Base-by-base conservation (phyloP, 768 basidiomycete genomes). In the Tylopilus plumbeoviolaceoides region DNA sequence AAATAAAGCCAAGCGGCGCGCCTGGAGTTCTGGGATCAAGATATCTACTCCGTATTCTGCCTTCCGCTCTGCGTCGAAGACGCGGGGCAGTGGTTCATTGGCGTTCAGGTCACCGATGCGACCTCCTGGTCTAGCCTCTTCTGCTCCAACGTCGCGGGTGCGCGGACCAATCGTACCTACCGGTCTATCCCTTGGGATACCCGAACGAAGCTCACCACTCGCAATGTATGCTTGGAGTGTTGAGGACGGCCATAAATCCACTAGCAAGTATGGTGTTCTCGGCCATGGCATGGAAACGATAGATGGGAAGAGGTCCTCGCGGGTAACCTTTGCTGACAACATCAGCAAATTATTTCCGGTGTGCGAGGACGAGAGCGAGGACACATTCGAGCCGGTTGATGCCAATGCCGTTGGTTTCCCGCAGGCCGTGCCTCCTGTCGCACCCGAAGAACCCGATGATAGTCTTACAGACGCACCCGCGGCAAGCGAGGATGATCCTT, bases 1-100 rank as follows among this genome's bases (percentile, higher is more conserved):
- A 63, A 73, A 80, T 38, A 78, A 78, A 56, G 78, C 80, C 31
- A 75, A 80, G 36, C 75, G 87, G 28, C 74, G 85, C 10, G 87
- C 87, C 7, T 89, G 87, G 87, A 73, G 80, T 49, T 80, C 80
- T 55, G 72, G 77, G 33, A 74, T 75, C 18, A 73, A 79, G 54
- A 62, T 75, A 45, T 68, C 70, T 46, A 62, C 66, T 1, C 62
- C 62, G 2, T 68, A 66, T 53, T 27, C 55, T 18, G n/a, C 43
- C 3, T 30, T 49, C 18, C 45, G 33, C 42, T 44, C 35, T 20
- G 15, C 38, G 1, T 36, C 25, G 21, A 63, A 43, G 48, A 55
- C 51, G 23, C 66, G 69, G 68, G 48, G 54, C 17, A 57, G 59
- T 8, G 47, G 46, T 23, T 27, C 44, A 33, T 47, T 47, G 27